phyloP scores from a whole-genome alignment of 768 basidiomycete species.

The Boletus rufocinnamomeus region DNA sequence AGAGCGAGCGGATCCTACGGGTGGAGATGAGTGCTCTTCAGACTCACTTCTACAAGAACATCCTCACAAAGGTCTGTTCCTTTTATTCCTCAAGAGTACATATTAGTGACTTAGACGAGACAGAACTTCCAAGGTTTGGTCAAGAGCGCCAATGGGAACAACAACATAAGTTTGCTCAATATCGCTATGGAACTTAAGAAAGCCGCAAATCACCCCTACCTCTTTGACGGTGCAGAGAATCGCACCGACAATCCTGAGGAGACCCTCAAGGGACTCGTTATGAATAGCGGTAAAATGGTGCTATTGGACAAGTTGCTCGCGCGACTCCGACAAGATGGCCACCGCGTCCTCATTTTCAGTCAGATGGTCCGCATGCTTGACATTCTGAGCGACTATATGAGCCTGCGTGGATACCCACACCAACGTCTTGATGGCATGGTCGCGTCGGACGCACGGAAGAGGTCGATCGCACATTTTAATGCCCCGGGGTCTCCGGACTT shows the following conservation, averaged over 20 bases:
- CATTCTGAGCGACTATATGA: constrained; percentile 97
- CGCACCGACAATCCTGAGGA: constrained; percentile 68
- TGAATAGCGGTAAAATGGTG: constrained; percentile 99
- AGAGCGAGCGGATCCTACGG: constrained; percentile 95
- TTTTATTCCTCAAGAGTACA: not conserved
- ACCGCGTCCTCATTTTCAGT: constrained; percentile 97
- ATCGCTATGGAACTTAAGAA: constrained; percentile 99
- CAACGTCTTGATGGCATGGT: constrained; percentile 97
- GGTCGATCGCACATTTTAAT: constrained; percentile 97
- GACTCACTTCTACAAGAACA: constrained; percentile 99
- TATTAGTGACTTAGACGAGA: constrained; percentile 7
- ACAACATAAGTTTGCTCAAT: constrained; percentile 94
- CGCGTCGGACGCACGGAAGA: constrained; percentile 89
- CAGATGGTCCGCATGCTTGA: constrained; percentile 99
- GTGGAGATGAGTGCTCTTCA: constrained; percentile 98
- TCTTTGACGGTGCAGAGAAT: constrained; percentile 94
- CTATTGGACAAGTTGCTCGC: constrained; percentile 95
- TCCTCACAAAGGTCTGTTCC: constrained; percentile 75
- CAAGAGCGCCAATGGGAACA: constrained; percentile 85
- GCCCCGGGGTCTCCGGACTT: constrained; percentile 92
- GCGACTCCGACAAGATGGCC: constrained; percentile 86
- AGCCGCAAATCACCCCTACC: constrained; percentile 95
- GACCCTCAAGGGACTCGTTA: constrained; percentile 91
- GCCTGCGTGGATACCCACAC: constrained; percentile 83
- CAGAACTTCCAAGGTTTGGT: constrained; percentile 93